Evolutionary conservation across 1,139 yeast genomes (phyloP), one percentile per base, ranked within the genome.

Genomic region (Yamadazyma blattariae): DNA sequence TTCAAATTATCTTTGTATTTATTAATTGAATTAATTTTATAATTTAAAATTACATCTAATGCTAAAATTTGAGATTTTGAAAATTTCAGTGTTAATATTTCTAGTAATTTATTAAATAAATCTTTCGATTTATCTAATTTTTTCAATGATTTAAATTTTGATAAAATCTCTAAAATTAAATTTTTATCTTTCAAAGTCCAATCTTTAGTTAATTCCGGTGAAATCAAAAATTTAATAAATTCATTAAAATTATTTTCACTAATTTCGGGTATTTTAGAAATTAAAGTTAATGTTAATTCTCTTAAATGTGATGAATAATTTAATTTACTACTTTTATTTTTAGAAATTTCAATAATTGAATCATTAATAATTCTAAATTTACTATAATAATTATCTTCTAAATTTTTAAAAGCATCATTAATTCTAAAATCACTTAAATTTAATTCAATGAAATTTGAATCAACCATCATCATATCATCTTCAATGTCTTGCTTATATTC

Each of bases 1-100:
- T 64, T 72, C 49, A 94, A 65, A 45, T 82, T 82, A 44, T 85
- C 96, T 41, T 71, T 69, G 54, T 89, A 90, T 54, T 82, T 85
- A 36, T 70, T 70, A 23, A 87, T 61, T 2, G 68, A 64, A 2
- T 75, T 71, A 38, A 74, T 70, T 43, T 80, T 78, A 69, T 74
- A 85, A 30, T 84, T 78, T 30, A 88, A 59, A n/a, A 92, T 52
- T 32, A 85, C 84, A 39, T 77, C 75, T 34, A 92, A 64, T 0
- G 97, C 94, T 30, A 80, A 59, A 43, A 77, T 78, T 57, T 92
- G 97, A 2, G 83, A 71, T 10, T 75, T 77, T 1, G 73, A 54
- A 35, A 72, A 75, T 46, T 80, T 77, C 53, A 83, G 82, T 9
- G 88, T 75, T 29, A 92, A 62, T 29, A 86, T 61, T 16, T 65